phyloP scores from a whole-genome alignment of 192 early-diverging fungal species.

The Coemansia sp. region DNA sequence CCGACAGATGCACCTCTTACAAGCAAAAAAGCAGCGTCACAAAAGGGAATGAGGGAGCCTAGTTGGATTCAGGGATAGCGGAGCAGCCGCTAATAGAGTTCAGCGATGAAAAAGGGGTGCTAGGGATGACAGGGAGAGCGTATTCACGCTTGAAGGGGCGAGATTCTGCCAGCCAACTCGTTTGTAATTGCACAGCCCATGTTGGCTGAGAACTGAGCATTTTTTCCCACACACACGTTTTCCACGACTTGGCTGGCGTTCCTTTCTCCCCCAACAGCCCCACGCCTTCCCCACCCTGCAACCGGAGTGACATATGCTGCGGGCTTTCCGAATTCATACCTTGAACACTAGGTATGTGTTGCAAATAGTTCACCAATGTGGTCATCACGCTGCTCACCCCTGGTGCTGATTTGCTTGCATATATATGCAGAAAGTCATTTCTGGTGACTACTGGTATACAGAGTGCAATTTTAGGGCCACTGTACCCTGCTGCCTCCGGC shows the following conservation, averaged over 20 bases:
- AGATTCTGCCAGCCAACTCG: neutral
- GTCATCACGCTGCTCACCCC: neutral
- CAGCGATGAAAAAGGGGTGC: neutral
- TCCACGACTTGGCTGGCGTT: neutral
- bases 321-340: neutral
- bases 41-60: neutral
- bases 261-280: neutral
- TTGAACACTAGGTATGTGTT: conserved; percentile 2
- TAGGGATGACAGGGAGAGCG: neutral
- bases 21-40: neutral
- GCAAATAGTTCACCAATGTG: neutral
- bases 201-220: neutral
- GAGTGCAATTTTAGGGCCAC: neutral
- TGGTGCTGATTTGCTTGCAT: conserved; percentile 1
- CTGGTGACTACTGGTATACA: neutral
- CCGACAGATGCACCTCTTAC: neutral
- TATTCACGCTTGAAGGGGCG: neutral
- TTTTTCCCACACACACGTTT: conserved; percentile 9
- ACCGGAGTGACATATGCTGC: neutral
- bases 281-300: neutral
- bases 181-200: no score
- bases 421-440: conserved; percentile 5
- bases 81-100: no score
- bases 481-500: neutral
- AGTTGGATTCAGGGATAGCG: neutral